These are phyloP conservation scores for Neotropicomus parvogracilis DNA, from an alignment of 1,284 basidiomycete species.

Conservation along the genomic window DNA sequence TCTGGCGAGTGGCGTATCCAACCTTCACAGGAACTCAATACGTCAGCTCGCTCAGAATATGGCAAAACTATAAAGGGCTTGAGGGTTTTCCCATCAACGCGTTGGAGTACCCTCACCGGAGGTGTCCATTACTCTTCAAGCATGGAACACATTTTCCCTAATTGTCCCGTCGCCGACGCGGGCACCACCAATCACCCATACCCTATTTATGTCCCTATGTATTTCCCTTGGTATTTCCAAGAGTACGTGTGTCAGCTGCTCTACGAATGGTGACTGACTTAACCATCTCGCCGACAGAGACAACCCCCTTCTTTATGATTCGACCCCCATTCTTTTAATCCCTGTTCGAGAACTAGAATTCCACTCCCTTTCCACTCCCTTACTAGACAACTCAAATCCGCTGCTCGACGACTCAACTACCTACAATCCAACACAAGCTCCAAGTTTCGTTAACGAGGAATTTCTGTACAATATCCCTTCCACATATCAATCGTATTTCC, in stretches of 20 bases:
- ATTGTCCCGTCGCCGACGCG: not conserved
- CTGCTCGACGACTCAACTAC: not conserved
- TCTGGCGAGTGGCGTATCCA: not conserved
- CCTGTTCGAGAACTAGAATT: not conserved
- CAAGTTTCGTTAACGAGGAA: not conserved
- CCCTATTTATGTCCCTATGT: not conserved
- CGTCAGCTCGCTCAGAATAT: not conserved
- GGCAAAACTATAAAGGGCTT: not conserved
- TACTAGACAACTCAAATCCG: not conserved
- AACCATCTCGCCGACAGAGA: not conserved
- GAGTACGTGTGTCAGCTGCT: conserved; percentile 8
- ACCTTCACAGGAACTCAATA: not conserved
- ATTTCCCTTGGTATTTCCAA: not conserved
- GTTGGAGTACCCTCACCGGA: not conserved
- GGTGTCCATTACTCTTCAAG: not conserved
- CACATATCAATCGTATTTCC: not conserved
- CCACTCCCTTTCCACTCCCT: not conserved
- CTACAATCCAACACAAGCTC: not conserved
- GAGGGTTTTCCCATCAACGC: not conserved
- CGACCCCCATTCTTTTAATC: not conserved
- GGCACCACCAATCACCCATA: not conserved
- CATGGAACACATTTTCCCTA: not conserved
- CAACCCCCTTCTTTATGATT: not conserved
- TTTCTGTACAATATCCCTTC: not conserved
- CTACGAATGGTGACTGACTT: not conserved